A percentile compares a stretch with the other conserved stretches of the same genome.
phyloP scores from a whole-genome alignment of 2,329 filamentous ascomycete species.

The Talaromyces sp. region DNA sequence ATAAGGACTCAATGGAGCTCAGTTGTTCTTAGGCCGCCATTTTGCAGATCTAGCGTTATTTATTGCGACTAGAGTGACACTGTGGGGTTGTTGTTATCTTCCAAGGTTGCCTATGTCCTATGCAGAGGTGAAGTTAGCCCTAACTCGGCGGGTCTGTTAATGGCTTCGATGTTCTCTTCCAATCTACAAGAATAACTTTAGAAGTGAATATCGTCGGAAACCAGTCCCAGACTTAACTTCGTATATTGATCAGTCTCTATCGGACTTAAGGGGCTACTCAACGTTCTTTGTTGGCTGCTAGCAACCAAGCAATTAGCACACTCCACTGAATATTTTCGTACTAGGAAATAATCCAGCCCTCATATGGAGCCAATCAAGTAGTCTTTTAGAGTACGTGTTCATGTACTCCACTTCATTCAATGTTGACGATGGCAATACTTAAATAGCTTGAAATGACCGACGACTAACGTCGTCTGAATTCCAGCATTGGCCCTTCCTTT shows the following conservation, averaged over 20 bases:
- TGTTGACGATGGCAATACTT: too few species aligned
- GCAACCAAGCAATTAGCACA: background rate
- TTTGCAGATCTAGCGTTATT: background rate
- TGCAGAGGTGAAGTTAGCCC: background rate
- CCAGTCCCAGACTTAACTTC: too few species aligned
- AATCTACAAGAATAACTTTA: background rate
- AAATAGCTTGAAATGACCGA: background rate
- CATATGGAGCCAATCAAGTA: background rate
- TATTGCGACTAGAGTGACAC: background rate
- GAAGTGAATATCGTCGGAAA: background rate
- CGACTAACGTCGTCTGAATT: conserved; percentile 3
- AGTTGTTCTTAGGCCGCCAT: background rate
- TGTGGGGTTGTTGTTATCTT: background rate
- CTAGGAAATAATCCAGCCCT: background rate
- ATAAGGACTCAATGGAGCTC: background rate
- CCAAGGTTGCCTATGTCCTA: background rate
- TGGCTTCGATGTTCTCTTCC: background rate
- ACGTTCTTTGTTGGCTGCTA: background rate
- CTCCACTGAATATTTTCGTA: background rate
- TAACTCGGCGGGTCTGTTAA: background rate
- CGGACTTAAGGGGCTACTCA: background rate
- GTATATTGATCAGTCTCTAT: too few species aligned
- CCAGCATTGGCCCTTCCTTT: conserved; percentile 14
- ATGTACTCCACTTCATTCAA: background rate
- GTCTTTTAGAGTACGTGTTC: background rate